These are phyloP conservation scores for Diplotaxis tenuifolia DNA, from an alignment of 345 rosid species.

Conservation along the genomic window DNA sequence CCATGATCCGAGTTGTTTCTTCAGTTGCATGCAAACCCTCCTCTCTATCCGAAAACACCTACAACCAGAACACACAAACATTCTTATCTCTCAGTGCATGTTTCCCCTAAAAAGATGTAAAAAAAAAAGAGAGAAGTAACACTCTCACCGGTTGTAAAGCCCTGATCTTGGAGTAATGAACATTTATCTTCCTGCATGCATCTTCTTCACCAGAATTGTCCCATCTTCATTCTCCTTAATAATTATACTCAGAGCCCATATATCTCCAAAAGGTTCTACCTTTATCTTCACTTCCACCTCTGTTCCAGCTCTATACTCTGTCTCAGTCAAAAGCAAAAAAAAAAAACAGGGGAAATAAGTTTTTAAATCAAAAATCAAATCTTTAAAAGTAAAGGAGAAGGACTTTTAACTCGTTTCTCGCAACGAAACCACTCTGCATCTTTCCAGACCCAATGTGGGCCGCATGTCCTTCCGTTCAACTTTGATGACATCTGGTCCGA, in stretches of 20 bases:
- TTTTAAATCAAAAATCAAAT: neutral
- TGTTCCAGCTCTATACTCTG: slow-evolving; percentile 50
- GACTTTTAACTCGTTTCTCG: slow-evolving; percentile 5
- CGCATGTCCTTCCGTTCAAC: slow-evolving; percentile 46
- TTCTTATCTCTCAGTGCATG: too few relatives aligned
- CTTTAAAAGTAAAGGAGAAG: neutral
- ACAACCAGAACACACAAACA: too few relatives aligned
- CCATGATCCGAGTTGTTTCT: too few relatives aligned
- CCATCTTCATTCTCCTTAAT: slow-evolving; percentile 45
- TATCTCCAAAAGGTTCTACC: slow-evolving; percentile 31
- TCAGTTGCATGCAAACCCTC: too few relatives aligned
- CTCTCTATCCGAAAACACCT: too few relatives aligned
- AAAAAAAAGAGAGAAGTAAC: slow-evolving; percentile 6
- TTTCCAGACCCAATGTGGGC: slow-evolving; percentile 51
- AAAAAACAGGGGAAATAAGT: neutral
- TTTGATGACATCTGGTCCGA: slow-evolving; percentile 45
- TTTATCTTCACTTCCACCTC: slow-evolving; percentile 46
- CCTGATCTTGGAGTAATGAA: slow-evolving; percentile 36
- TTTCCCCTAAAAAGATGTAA: neutral
- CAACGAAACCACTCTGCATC: slow-evolving; percentile 26
- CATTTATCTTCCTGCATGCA: slow-evolving; percentile 8
- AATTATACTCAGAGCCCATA: slow-evolving; percentile 61
- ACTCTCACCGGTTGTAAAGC: slow-evolving; percentile 57
- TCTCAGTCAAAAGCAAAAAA: slow-evolving; percentile 40
- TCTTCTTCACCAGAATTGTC: slow-evolving; percentile 47